Conservation (phyloP, 345 rosid genomes). For the Euphorbia peplus region DNA sequence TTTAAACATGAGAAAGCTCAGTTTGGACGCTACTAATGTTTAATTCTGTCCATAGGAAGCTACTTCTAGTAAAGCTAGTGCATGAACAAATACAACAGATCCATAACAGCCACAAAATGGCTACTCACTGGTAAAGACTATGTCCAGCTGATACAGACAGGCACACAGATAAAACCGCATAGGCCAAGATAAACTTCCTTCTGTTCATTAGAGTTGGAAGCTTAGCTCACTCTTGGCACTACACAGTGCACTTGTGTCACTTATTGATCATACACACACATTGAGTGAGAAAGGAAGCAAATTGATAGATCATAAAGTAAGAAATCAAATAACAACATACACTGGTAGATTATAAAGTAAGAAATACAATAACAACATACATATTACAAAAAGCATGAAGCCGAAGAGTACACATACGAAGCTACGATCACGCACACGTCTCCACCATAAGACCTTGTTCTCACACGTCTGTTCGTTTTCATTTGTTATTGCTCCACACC, state of each 20-base stretch:
- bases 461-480: conserved; percentile 43
- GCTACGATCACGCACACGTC: conserved; percentile 79
- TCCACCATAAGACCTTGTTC: conserved; percentile 57
- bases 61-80: background rate
- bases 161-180: no score
- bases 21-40: background rate
- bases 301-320: background rate
- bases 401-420: conserved; percentile 53
- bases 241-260: background rate
- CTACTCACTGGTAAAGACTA: background rate
- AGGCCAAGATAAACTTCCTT: background rate
- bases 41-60: background rate
- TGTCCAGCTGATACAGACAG: background rate
- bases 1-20: background rate
- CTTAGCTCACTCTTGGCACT: background rate
- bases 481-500: conserved; percentile 95
- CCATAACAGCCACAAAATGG: background rate
- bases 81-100: background rate
- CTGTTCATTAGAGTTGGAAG: background rate
- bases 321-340: conserved; percentile 41
- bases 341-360: background rate
- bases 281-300: background rate
- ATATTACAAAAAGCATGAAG: conserved; percentile 74
- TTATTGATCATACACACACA: conserved; percentile 1
- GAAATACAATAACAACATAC: conserved; percentile 40